Base-by-base conservation (phyloP, 495 filamentous ascomycete species). In the Talaromyces trachyspermus region DNA sequence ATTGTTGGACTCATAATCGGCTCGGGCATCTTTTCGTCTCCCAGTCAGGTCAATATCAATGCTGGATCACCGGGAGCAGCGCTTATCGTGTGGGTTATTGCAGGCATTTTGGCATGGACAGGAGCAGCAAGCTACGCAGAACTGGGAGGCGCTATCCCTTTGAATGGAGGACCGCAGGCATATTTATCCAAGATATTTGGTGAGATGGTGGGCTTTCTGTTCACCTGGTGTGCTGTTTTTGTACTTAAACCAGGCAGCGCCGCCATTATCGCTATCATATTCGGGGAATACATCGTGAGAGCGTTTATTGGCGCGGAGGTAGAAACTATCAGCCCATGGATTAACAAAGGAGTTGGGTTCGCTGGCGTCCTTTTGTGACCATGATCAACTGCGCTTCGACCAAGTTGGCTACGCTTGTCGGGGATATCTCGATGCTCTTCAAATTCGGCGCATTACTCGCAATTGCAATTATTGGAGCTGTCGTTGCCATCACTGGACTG, bases 141-240 rank as follows among this genome's bases (percentile, higher is more conserved):
- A 69, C 72, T 98, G 10, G 92, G 92, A 39, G 91, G 92, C 12
- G 90, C 92, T 0, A 97, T 98, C 38, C 92, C 92, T 5, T 66
- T 98, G 22, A 98, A 97, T 65, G 92, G 92, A 12, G 94, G 92
- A 4, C 77, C 90, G 35, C 92, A 96, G 63, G 81, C 90, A 1
- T 98, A 98, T 57, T 71, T 98, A 11, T 79, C 86, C 30, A 95
- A 97, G 65, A 97, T 95, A 50, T 95, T 95, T 65, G 92, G 91
- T 15, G 94, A 97, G 65, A 63, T 92, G 49, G 75, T 81, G 5
- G 90, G 91, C 1, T 98, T 98, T 55, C 70, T 96, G 17, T 98
- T 95, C 64, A 90, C 88, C 8, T 98, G 92, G 92, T 88, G 86
- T 41, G 89, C 94, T 0, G 89, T 97, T 0, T 80, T 90, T 23